A percentile compares a stretch with the other conserved stretches of the same genome.
These are phyloP conservation scores for Metschnikowia colocasiae DNA, from an alignment of 805 yeast species.

Conservation along the genomic window DNA sequence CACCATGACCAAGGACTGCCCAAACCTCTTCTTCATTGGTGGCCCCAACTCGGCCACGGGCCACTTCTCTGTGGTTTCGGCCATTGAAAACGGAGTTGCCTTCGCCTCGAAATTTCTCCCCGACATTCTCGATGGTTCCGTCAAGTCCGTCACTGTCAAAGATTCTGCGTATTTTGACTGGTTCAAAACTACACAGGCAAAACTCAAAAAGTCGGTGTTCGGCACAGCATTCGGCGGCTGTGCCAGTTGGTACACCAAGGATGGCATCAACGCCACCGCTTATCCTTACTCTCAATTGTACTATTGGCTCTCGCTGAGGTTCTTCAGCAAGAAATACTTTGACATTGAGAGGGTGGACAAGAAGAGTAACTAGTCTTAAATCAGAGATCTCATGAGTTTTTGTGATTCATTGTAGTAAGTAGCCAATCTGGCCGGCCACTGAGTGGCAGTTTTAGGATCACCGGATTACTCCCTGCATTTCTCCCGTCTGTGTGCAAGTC, in stretches of 20 bases:
- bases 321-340: slow-evolving; percentile 9
- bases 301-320: slow-evolving; percentile 23
- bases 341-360: slow-evolving; percentile 11
- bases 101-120: slow-evolving; percentile 23
- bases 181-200: slow-evolving; percentile 26
- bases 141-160: slow-evolving; percentile 30
- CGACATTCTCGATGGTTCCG: slow-evolving; percentile 26
- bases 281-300: slow-evolving; percentile 37
- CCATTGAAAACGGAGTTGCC: slow-evolving; percentile 32
- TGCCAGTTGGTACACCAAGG: slow-evolving; percentile 35
- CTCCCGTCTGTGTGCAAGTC: no score
- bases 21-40: slow-evolving; percentile 33
- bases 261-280: slow-evolving; percentile 30
- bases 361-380: slow-evolving; percentile 8
- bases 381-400: no score
- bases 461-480: no score
- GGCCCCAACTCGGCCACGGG: slow-evolving; percentile 45
- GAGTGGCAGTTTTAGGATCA: no score
- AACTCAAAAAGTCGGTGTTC: slow-evolving; percentile 29
- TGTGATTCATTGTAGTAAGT: no score
- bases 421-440: no score
- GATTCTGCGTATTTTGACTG: slow-evolving; percentile 32
- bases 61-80: slow-evolving; percentile 39
- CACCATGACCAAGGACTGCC: slow-evolving; percentile 28
- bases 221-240: slow-evolving; percentile 42